Base-by-base conservation (phyloP, 2,329 filamentous ascomycete genomes). In the Aspergillus hiratsukae region DNA sequence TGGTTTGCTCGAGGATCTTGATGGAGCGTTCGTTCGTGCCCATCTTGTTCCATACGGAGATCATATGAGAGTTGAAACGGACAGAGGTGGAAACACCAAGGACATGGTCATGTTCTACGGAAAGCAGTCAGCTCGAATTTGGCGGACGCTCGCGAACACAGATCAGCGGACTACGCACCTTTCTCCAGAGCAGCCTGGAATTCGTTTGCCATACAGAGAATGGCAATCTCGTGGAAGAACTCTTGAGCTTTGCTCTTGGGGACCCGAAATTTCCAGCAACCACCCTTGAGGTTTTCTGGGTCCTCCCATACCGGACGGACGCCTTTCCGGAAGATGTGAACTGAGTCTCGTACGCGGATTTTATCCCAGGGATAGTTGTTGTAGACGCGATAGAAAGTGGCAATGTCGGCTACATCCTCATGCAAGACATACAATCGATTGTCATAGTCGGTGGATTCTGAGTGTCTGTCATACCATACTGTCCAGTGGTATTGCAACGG, bases 41-140 rank as follows among this genome's bases (percentile, higher is more conserved):
- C 68, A 96, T 89, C 60, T 94, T 90, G 77, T 96, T 94, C 93
- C 93, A 97, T 68, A 97, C 84, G 65, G 89, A 89, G 71, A 97
- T 88, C 61, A 96, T 84, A 71, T 93, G 87, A 29, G 87, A 88
- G 76, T 92, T 96, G 81, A 94, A 95, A 66, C 92, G 87, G 56
- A 93, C 89, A 1, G 89, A 91, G 62, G 94, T 86, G 45, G 89
- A 90, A 49, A 97, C 87, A 51, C 93, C 93, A 71, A 92, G 94
- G 65, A 97, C 82, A 64, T 85, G 88, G 71, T 96, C 91, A 71
- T 91, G 88, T 58, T 85, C 90, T 91, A 67, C 11, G 23, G n/a
- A 7, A 27, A 25, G 10, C 43, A 46, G 23, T 46, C 19, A 46
- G 21, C 23, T 46, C 10, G 43, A 23, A 21, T 10, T 23, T 5